Percentiles rank a stretch among this genome's conserved stretches.
Conservation (phyloP, 169 alveolate species). For the Cryptosporidium baileyi region DNA sequence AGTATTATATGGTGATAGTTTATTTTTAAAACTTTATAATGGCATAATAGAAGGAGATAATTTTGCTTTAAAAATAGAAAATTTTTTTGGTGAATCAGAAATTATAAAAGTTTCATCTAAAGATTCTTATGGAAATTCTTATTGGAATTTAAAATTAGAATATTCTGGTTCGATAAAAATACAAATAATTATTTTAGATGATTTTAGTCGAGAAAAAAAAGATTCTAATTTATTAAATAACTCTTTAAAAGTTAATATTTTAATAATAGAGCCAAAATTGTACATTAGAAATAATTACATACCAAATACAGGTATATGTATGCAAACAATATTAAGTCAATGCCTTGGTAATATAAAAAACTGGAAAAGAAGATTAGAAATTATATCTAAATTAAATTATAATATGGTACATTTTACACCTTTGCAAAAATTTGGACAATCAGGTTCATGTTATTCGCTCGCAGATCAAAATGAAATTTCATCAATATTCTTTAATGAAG, state of each 20-base stretch:
- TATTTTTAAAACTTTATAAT: slow-evolving; percentile 10
- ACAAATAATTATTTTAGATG: neutral
- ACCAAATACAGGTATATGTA: slow-evolving; percentile 71
- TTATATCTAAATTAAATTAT: slow-evolving; percentile 81
- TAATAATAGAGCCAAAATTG: slow-evolving; percentile 72
- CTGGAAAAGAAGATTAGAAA: slow-evolving; percentile 79
- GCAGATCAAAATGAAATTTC: slow-evolving; percentile 67
- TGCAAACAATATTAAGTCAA: slow-evolving; percentile 86
- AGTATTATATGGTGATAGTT: slow-evolving; percentile 7
- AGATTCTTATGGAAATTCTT: slow-evolving; percentile 35
- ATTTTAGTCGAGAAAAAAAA: neutral
- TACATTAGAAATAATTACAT: slow-evolving; percentile 50
- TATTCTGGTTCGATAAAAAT: slow-evolving; percentile 36
- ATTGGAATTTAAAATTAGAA: slow-evolving; percentile 9
- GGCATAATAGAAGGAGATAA: slow-evolving; percentile 30
- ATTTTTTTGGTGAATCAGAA: slow-evolving; percentile 8
- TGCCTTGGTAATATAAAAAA: slow-evolving; percentile 84
- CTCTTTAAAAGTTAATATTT: neutral
- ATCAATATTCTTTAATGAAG: slow-evolving; percentile 13
- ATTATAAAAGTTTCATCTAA: neutral
- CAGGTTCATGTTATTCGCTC: slow-evolving; percentile 74
- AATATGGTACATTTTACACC: slow-evolving; percentile 88
- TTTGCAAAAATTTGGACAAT: slow-evolving; percentile 74
- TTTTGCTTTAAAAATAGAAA: neutral
- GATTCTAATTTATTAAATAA: neutral